Conservation (phyloP, 2,329 filamentous ascomycete genomes). For the Colletotrichum sp. region DNA sequence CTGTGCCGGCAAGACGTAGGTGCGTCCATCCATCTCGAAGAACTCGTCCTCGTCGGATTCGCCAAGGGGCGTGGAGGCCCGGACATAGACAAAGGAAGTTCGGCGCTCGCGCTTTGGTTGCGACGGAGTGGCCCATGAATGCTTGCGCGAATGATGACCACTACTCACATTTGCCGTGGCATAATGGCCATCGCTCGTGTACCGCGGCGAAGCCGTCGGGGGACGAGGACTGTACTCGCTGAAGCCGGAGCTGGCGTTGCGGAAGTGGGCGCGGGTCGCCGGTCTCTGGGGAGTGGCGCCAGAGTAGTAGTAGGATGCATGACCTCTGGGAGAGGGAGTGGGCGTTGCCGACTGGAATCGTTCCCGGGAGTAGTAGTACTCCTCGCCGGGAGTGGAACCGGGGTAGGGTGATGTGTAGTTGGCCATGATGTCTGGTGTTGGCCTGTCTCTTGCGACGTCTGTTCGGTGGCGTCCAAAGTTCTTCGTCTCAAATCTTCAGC, state of each 20-base stretch:
- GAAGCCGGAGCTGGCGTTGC: constrained; percentile 47
- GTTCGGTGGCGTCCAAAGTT: constrained; percentile 29
- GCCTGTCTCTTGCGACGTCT: constrained; percentile 34
- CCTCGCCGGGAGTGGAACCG: constrained; percentile 53
- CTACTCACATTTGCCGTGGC: constrained; percentile 71
- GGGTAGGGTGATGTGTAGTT: constrained; percentile 47
- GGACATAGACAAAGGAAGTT: constrained; percentile 60
- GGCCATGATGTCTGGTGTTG: constrained; percentile 24
- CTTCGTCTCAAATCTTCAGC: not conserved
- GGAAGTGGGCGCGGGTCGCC: constrained; percentile 57
- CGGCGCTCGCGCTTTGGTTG: constrained; percentile 57
- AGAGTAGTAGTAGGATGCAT: constrained; percentile 53
- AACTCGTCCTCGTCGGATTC: constrained; percentile 70
- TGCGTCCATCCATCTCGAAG: constrained; percentile 58
- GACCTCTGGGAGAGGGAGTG: constrained; percentile 61
- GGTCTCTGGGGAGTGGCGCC: constrained; percentile 56
- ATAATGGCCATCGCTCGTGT: constrained; percentile 67
- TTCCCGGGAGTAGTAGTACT: constrained; percentile 57
- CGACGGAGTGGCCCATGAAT: constrained; percentile 51
- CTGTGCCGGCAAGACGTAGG: constrained; percentile 57
- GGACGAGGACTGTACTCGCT: constrained; percentile 49
- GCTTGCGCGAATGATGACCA: constrained; percentile 51
- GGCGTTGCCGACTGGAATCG: constrained; percentile 60
- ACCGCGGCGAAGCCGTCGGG: constrained; percentile 62
- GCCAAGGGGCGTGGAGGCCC: constrained; percentile 62